phyloP scores from a whole-genome alignment of 169 alveolate species.

The Eimeria nieschulzi region DNA sequence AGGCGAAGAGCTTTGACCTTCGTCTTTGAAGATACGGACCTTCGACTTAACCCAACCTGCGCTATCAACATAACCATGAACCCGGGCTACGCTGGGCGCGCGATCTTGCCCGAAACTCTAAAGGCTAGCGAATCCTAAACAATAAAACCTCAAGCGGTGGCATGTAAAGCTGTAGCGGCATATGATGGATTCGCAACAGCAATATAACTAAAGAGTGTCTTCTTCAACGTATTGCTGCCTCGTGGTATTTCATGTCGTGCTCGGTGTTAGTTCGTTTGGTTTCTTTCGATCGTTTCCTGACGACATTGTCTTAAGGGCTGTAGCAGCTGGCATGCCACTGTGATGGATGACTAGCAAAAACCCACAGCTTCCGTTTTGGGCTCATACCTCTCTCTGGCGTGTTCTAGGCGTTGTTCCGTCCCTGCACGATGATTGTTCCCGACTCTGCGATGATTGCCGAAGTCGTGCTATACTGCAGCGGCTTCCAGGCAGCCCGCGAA shows the following conservation, averaged over 20 bases:
- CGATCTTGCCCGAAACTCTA: slow-evolving; percentile 94
- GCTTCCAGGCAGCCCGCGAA: slow-evolving; percentile 92
- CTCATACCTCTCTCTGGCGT: too few species aligned
- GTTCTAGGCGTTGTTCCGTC: slow-evolving; percentile 95
- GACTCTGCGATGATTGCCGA: slow-evolving; percentile 95
- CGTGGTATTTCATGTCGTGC: too few species aligned
- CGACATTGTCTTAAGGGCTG: neutral
- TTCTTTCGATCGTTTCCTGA: neutral
- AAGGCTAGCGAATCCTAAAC: slow-evolving; percentile 79
- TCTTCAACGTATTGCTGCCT: too few species aligned
- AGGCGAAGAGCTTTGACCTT: slow-evolving; percentile 74
- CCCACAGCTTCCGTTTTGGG: too few species aligned
- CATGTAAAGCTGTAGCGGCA: too few species aligned
- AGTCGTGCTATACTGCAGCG: slow-evolving; percentile 93
- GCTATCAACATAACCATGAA: slow-evolving; percentile 95
- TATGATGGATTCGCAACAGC: too few species aligned
- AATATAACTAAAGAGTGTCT: too few species aligned
- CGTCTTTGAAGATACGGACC: slow-evolving; percentile 91
- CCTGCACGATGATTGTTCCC: slow-evolving; percentile 97
- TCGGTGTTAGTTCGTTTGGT: neutral
- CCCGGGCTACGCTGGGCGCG: slow-evolving; percentile 96
- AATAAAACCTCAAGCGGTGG: too few species aligned
- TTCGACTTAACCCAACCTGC: slow-evolving; percentile 87
- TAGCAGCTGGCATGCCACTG: too few species aligned
- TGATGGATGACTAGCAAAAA: too few species aligned